Evolutionary conservation across 2,329 filamentous ascomycete genomes (phyloP).

Genomic region (Parafenestella ontariensis): DNA sequence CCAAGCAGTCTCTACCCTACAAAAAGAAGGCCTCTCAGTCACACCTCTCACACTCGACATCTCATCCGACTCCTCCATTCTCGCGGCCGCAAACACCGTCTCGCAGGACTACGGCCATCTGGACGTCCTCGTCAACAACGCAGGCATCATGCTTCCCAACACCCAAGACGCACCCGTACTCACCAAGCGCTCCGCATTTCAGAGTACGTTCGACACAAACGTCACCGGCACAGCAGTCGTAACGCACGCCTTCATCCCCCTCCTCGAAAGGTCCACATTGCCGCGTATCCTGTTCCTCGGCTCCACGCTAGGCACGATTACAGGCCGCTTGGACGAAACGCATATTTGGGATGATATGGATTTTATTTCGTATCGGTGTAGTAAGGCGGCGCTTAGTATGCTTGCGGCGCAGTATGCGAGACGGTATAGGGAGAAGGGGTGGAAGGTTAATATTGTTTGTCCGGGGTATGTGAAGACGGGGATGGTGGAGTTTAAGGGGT

Average conservation of each 20-base stretch:
- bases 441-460: slow-evolving; percentile 15
- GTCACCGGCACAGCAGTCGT: slow-evolving; percentile 10
- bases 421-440: slow-evolving; percentile 2
- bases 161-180: background rate
- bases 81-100: background rate
- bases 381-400: slow-evolving; percentile 18
- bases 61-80: background rate
- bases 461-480: slow-evolving; percentile 12
- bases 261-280: slow-evolving; percentile 4
- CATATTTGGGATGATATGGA: background rate
- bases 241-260: slow-evolving; percentile 13
- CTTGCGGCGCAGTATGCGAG: slow-evolving; percentile 6
- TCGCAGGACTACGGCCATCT: background rate
- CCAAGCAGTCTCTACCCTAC: slow-evolving; percentile 9
- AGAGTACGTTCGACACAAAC: slow-evolving; percentile 10
- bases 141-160: background rate
- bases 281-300: slow-evolving; percentile 11
- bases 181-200: background rate
- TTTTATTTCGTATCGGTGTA: slow-evolving; percentile 1
- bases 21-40: slow-evolving; percentile 14
- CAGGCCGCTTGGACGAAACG: background rate
- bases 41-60: slow-evolving; percentile 25
- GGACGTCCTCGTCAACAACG: background rate
- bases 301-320: slow-evolving; percentile 10
- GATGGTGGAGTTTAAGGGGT: slow-evolving; percentile 1